phyloP scores from a whole-genome alignment of 2,329 filamentous ascomycete genomes.

The Penicillium verrucosum region DNA sequence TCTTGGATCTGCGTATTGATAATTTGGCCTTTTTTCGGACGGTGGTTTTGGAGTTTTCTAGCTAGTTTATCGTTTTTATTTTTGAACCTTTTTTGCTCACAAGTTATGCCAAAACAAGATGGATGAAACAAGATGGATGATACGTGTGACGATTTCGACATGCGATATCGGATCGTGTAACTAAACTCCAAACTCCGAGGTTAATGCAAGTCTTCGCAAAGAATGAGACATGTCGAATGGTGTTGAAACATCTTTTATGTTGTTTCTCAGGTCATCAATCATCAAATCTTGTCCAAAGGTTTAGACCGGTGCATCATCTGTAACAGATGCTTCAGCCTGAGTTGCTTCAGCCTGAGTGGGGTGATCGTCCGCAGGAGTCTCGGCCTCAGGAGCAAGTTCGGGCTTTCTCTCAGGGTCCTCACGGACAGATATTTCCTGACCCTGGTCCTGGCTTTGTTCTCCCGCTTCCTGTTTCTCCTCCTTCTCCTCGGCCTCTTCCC shows the following conservation, averaged over 20 bases:
- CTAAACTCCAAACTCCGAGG: neutral
- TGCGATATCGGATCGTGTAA: neutral
- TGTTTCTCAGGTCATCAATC: constrained; percentile 4
- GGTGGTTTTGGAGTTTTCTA: neutral
- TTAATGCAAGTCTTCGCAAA: neutral
- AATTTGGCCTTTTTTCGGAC: neutral
- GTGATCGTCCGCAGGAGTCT: neutral
- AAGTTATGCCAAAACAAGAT: neutral
- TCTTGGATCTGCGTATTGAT: neutral
- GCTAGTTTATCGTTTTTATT: neutral
- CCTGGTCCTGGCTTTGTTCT: constrained; percentile 21
- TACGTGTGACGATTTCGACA: neutral
- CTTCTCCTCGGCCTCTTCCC: constrained; percentile 47
- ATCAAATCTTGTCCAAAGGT: neutral
- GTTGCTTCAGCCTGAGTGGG: neutral
- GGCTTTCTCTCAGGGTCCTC: constrained; percentile 1
- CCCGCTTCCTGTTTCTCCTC: constrained; percentile 43
- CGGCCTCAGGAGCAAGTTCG: neutral
- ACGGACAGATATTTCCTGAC: constrained; percentile 10
- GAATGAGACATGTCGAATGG: neutral
- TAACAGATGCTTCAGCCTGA: neutral
- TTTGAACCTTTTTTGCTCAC: neutral
- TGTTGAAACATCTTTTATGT: neutral
- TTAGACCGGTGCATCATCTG: neutral
- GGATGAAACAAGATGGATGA: neutral